These are phyloP conservation scores for Yueomyces sp. DNA, from an alignment of 805 yeast species.

Conservation along the genomic window DNA sequence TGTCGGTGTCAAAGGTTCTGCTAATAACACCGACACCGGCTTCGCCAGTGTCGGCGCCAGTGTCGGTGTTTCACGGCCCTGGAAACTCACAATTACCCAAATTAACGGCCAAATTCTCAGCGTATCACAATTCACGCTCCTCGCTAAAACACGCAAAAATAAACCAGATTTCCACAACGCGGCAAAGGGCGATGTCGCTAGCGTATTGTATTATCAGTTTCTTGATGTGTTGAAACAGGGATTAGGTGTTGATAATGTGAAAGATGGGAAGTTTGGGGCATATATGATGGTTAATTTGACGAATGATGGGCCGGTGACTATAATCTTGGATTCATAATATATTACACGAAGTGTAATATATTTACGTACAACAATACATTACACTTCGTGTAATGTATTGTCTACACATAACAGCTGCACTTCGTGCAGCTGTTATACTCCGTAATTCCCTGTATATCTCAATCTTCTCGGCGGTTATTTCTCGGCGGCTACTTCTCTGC, in stretches of 20 bases:
- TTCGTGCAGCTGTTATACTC: no score
- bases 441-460: no score
- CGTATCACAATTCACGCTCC: slow-evolving; percentile 85
- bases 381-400: no score
- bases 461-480: no score
- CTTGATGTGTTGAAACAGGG: slow-evolving; percentile 32
- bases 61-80: slow-evolving; percentile 28
- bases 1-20: no score
- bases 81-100: slow-evolving; percentile 64
- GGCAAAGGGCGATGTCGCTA: slow-evolving; percentile 57
- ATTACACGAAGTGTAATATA: no score
- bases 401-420: no score
- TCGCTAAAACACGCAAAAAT: slow-evolving; percentile 79
- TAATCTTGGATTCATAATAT: slow-evolving; percentile 46
- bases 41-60: rapidly evolving
- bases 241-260: slow-evolving; percentile 52
- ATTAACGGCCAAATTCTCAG: slow-evolving; percentile 62
- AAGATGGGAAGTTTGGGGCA: slow-evolving; percentile 89
- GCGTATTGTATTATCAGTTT: slow-evolving; percentile 34
- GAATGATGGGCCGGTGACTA: slow-evolving; percentile 92
- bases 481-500: no score
- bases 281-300: slow-evolving; percentile 89
- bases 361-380: no score
- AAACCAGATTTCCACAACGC: slow-evolving; percentile 93
- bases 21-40: no score